phyloP scores from a whole-genome alignment of 2,329 filamentous ascomycete species.

The Cryphonectria japonica region DNA sequence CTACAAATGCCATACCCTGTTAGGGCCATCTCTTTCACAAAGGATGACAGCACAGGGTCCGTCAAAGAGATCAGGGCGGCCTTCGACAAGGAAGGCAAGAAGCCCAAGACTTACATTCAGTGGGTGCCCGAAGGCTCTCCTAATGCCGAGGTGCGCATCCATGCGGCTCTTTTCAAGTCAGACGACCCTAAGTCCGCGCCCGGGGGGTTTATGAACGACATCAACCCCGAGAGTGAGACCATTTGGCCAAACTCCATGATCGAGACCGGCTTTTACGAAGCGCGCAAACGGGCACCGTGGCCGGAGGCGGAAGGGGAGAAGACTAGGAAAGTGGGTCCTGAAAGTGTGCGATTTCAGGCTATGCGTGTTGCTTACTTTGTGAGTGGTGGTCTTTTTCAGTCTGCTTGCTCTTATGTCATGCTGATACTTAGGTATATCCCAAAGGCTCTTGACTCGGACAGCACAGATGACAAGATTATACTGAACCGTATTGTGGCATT shows the following conservation, averaged over 20 bases:
- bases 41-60: background rate
- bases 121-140: background rate
- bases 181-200: background rate
- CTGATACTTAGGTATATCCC: background rate
- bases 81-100: background rate
- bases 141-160: background rate
- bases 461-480: background rate
- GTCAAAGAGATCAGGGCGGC: background rate
- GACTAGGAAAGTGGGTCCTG: background rate
- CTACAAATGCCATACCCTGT: background rate
- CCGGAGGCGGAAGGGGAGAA: background rate
- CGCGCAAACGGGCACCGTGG: background rate
- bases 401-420: background rate
- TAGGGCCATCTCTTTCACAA: background rate
- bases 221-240: background rate
- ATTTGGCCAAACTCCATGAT: background rate
- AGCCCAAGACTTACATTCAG: background rate
- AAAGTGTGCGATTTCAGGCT: background rate
- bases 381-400: background rate
- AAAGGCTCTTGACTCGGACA: background rate
- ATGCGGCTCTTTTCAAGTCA: background rate
- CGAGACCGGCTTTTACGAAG: background rate
- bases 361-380: background rate
- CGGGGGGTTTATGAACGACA: background rate
- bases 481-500: background rate